Conservation (phyloP, 148 eudicot genomes). For the Bassia scoparia region DNA sequence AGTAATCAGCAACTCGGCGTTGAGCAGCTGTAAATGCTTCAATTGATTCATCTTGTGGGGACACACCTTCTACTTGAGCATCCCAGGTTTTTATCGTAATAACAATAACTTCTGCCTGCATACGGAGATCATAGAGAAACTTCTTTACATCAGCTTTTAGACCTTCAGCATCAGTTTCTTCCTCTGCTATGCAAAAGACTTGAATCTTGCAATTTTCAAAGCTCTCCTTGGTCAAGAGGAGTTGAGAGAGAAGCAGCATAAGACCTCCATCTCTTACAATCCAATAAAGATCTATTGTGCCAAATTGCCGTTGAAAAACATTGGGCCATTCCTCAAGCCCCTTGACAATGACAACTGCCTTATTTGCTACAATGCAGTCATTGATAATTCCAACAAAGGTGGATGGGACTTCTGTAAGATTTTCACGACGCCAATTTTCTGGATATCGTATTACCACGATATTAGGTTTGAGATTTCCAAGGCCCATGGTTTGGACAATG, state of each 20-base stretch:
- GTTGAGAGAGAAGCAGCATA: slow-evolving; percentile 97
- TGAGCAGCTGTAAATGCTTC: slow-evolving; percentile 79
- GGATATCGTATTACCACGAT: slow-evolving; percentile 95
- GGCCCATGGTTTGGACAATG: slow-evolving; percentile 96
- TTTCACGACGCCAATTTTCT: slow-evolving; percentile 97
- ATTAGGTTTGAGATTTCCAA: slow-evolving; percentile 94
- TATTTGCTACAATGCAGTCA: slow-evolving; percentile 96
- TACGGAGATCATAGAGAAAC: slow-evolving; percentile 86
- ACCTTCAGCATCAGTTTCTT: slow-evolving; percentile 85
- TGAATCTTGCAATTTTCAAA: slow-evolving; percentile 97
- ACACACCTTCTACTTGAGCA: slow-evolving; percentile 47
- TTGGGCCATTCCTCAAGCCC: slow-evolving; percentile 99
- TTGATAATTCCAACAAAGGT: slow-evolving; percentile 92
- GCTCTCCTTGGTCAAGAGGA: slow-evolving; percentile 85
- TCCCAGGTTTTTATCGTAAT: slow-evolving; percentile 93
- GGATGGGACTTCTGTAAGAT: slow-evolving; percentile 76
- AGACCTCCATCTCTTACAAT: slow-evolving; percentile 97
- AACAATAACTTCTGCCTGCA: slow-evolving; percentile 97
- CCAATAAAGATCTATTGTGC: slow-evolving; percentile 96
- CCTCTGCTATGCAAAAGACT: slow-evolving; percentile 97
- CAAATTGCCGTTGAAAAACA: slow-evolving; percentile 83
- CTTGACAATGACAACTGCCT: slow-evolving; percentile 95
- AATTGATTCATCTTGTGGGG: slow-evolving; percentile 65
- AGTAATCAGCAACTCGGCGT: slow-evolving; percentile 53
- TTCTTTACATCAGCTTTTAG: slow-evolving; percentile 87